phyloP scores from a whole-genome alignment of 164 flowering plant genomes.

The Vitis rotundifolia region DNA sequence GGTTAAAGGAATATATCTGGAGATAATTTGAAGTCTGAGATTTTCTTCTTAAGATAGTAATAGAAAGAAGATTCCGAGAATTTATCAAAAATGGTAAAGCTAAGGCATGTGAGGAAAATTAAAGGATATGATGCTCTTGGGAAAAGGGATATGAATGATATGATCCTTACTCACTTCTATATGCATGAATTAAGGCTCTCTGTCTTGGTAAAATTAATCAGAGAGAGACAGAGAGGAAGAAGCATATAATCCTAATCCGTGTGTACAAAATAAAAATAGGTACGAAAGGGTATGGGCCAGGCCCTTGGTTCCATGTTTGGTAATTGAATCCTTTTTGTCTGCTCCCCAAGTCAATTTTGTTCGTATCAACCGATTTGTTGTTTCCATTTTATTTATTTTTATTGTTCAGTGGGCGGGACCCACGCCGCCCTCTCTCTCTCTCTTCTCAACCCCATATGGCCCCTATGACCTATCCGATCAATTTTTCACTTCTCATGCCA shows the following conservation, averaged over 20 bases:
- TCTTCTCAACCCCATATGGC: no score
- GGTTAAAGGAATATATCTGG: no score
- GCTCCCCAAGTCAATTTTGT: slow-evolving; percentile 1
- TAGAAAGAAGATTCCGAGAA: no score
- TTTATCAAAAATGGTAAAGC: no score
- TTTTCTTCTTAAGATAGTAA: no score
- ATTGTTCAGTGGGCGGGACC: not conserved
- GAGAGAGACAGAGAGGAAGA: not conserved
- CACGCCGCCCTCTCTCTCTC: not conserved
- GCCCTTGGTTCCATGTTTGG: slow-evolving; percentile 5
- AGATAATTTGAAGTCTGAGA: no score
- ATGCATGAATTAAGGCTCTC: no score
- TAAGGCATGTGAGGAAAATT: no score
- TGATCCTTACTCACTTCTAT: no score
- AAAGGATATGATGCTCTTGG: no score
- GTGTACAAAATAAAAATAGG: slow-evolving; percentile 3
- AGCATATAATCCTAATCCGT: slow-evolving; percentile 4
- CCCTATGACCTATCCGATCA: not conserved
- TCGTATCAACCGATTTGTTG: not conserved
- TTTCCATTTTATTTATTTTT: not conserved
- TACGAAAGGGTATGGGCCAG: slow-evolving; percentile 18
- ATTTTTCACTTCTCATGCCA: not conserved
- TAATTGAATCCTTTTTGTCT: slow-evolving; percentile 25
- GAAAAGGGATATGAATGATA: no score
- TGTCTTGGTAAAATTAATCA: no score